Evolutionary conservation across 139 green algal species (phyloP).

Genomic region (Chlamydomonas incerta): DNA sequence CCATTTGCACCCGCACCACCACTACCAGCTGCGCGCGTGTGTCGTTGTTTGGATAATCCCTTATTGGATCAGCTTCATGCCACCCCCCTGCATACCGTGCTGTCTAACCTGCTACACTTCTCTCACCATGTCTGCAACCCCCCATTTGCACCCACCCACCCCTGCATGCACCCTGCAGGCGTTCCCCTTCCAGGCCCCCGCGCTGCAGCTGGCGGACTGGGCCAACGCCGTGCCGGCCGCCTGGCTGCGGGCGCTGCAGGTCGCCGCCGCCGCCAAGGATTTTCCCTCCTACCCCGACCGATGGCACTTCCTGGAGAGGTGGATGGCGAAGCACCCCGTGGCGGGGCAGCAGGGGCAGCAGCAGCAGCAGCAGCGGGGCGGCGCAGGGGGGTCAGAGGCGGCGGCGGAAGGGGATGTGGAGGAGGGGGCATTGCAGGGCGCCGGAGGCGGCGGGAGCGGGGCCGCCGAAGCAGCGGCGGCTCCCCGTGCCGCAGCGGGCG

Average conservation of each 20-base stretch:
- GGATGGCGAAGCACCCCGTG: background rate
- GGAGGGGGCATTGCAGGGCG: background rate
- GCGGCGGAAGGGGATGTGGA: background rate
- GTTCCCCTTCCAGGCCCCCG: slow-evolving; percentile 63
- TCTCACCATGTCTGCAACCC: no score
- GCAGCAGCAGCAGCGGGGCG: background rate
- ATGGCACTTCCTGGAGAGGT: slow-evolving; percentile 10
- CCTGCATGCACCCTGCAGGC: no score
- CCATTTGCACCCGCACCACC: no score
- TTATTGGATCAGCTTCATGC: no score
- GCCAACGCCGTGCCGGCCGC: slow-evolving; percentile 36
- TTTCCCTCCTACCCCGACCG: slow-evolving; percentile 47
- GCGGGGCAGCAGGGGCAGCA: background rate
- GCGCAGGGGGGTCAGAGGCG: no score
- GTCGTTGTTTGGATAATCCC: no score
- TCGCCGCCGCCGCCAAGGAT: background rate
- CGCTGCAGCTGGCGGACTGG: slow-evolving; percentile 62
- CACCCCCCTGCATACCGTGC: no score
- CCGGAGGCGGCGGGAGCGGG: background rate
- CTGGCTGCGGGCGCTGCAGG: slow-evolving; percentile 20
- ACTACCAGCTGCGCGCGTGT: no score
- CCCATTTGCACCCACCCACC: no score
- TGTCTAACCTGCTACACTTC: no score
- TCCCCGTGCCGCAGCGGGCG: no score
- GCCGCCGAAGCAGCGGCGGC: no score